A percentile compares a stretch with the other conserved stretches of the same genome.
These are phyloP conservation scores for Botrytis fabae DNA, from an alignment of 2,329 filamentous ascomycete genomes.

Conservation along the genomic window DNA sequence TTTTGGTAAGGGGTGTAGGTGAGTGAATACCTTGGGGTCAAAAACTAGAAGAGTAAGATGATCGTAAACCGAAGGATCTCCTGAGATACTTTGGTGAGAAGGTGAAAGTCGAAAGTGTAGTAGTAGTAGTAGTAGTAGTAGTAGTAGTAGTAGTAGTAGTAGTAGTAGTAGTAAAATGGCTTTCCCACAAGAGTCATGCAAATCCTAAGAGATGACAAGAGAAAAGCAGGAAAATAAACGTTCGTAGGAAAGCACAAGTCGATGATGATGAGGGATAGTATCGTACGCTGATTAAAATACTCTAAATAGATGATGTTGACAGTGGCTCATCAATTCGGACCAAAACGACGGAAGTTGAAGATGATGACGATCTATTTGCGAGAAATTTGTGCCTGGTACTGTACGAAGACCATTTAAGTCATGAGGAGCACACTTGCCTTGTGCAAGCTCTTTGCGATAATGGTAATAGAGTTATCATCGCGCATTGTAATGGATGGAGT, in stretches of 20 bases:
- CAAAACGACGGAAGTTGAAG: slow-evolving; percentile 10
- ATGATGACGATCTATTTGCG: slow-evolving; percentile 15
- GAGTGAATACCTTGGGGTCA: background rate
- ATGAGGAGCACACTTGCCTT: slow-evolving; percentile 37
- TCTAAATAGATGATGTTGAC: slow-evolving; percentile 9
- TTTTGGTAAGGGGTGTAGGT: background rate
- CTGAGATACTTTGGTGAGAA: background rate
- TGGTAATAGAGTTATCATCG: slow-evolving; percentile 45
- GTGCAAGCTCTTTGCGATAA: slow-evolving; percentile 22
- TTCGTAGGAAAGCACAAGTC: slow-evolving; percentile 5
- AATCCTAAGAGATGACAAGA: slow-evolving; percentile 10
- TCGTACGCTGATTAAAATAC: slow-evolving; percentile 14
- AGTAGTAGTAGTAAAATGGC: background rate
- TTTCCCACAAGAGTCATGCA: slow-evolving; percentile 23
- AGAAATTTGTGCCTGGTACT: slow-evolving; percentile 5
- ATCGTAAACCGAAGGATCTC: slow-evolving; percentile 4
- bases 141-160: background rate
- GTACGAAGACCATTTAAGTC: slow-evolving; percentile 25
- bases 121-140: background rate
- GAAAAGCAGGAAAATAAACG: background rate
- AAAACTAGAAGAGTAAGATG: background rate
- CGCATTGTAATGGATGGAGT: slow-evolving; percentile 57
- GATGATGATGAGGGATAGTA: slow-evolving; percentile 3
- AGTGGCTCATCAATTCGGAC: slow-evolving; percentile 13
- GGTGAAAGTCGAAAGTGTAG: background rate